Conservation (phyloP, 441 rosid genomes). For the Brassica balearica region DNA sequence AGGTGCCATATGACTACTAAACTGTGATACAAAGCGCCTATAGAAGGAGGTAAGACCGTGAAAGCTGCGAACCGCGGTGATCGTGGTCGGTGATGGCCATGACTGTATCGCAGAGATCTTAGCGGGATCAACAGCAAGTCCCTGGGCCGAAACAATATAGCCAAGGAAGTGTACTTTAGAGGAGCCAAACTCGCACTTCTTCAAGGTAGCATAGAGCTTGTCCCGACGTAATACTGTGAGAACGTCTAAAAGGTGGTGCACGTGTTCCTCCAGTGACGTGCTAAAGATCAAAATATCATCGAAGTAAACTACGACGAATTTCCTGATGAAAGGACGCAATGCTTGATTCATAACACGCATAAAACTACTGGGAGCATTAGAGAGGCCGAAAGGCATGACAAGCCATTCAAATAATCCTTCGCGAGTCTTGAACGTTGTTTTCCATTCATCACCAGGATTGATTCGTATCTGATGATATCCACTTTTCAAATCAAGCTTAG, state of each 20-base stretch:
- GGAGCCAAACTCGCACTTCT: background rate
- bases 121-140: background rate
- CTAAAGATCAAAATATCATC: background rate
- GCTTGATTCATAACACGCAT: background rate
- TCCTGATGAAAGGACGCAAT: background rate
- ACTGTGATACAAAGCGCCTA: background rate
- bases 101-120: background rate
- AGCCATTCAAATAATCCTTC: background rate
- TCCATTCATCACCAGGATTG: background rate
- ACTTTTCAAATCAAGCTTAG: background rate
- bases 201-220: background rate
- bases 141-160: background rate
- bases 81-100: background rate
- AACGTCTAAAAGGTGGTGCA: background rate
- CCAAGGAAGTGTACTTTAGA: background rate
- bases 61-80: background rate
- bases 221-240: background rate
- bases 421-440: background rate
- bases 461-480: background rate
- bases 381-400: background rate
- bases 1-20: background rate
- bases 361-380: background rate
- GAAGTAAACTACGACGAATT: background rate
- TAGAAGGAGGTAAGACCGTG: background rate
- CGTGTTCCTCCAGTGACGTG: background rate